Evolutionary conservation across 179 eudicot species (phyloP).

Genomic region (Silene vulgaris): DNA sequence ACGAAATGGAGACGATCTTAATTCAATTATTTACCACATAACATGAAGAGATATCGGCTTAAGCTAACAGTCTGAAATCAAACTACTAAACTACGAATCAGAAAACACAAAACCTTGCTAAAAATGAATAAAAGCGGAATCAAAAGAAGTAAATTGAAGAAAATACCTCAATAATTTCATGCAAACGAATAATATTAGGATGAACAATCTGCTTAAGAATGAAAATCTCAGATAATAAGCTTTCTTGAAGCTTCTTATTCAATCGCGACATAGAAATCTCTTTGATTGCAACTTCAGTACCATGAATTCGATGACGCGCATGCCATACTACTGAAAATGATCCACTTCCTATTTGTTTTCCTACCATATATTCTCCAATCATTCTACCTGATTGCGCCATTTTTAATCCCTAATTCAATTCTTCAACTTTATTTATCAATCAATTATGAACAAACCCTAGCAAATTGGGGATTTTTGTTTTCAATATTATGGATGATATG

Average conservation of each 20-base stretch:
- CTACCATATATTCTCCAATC: slow-evolving; percentile 75
- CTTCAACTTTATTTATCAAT: too few relatives aligned
- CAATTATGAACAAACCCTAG: background rate
- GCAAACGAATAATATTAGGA: slow-evolving; percentile 73
- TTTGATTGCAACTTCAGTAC: slow-evolving; percentile 83
- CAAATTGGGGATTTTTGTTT: too few relatives aligned
- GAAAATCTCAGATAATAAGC: slow-evolving; percentile 76
- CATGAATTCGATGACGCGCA: slow-evolving; percentile 62
- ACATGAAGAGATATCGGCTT: too few relatives aligned
- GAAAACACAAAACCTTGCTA: too few relatives aligned
- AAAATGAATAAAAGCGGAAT: background rate
- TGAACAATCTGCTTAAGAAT: slow-evolving; percentile 71
- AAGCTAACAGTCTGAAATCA: too few relatives aligned
- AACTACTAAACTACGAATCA: too few relatives aligned
- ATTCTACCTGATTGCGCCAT: slow-evolving; percentile 50
- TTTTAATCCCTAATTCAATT: background rate
- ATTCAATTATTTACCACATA: too few relatives aligned
- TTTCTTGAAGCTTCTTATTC: slow-evolving; percentile 66
- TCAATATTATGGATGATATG: too few relatives aligned
- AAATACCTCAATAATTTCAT: slow-evolving; percentile 74
- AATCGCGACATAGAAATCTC: slow-evolving; percentile 58
- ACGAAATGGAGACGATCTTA: too few relatives aligned
- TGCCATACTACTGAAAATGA: slow-evolving; percentile 96
- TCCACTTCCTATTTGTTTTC: slow-evolving; percentile 69
- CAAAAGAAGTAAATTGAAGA: background rate